Conservation (phyloP, 192 early-diverging fungal species). For the Rhizophagus clarus region DNA sequence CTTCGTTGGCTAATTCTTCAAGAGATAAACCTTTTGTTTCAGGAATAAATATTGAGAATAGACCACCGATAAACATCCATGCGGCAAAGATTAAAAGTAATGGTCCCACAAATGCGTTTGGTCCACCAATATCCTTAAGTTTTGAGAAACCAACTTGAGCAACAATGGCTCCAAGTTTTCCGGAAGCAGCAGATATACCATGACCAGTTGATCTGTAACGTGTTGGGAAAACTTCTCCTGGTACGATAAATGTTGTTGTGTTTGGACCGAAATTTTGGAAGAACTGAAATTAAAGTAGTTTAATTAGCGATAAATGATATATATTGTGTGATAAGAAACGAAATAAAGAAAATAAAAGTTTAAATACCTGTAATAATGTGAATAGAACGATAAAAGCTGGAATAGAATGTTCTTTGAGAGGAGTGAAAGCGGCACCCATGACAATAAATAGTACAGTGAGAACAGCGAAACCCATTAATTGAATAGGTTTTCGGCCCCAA, state of each 20-base stretch:
- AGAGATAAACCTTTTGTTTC: slow-evolving; percentile 79
- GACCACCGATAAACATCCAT: slow-evolving; percentile 74
- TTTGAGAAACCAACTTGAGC: slow-evolving; percentile 72
- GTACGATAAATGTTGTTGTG: slow-evolving; percentile 84
- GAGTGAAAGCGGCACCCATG: slow-evolving; percentile 57
- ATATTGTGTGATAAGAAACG: too few species aligned
- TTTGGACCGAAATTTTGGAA: slow-evolving; percentile 98
- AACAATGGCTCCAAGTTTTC: slow-evolving; percentile 78
- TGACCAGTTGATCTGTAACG: slow-evolving; percentile 78
- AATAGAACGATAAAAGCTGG: too few species aligned
- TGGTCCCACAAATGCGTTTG: slow-evolving; percentile 58
- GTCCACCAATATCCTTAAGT: slow-evolving; percentile 73
- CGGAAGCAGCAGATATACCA: slow-evolving; percentile 79
- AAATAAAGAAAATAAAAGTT: too few species aligned
- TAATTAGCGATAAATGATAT: slow-evolving; percentile 30
- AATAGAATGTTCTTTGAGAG: too few species aligned
- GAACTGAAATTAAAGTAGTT: slow-evolving; percentile 38
- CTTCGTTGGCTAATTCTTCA: slow-evolving; percentile 68
- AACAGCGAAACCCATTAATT: slow-evolving; percentile 82
- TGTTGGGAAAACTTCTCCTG: slow-evolving; percentile 82
- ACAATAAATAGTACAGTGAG: slow-evolving; percentile 74
- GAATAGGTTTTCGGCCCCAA: slow-evolving; percentile 89
- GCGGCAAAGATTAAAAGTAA: slow-evolving; percentile 73
- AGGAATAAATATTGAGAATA: slow-evolving; percentile 65
- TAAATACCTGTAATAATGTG: too few species aligned